Conservation (phyloP, 2,329 filamentous ascomycete genomes). For the Neocatenulostroma microsporum region DNA sequence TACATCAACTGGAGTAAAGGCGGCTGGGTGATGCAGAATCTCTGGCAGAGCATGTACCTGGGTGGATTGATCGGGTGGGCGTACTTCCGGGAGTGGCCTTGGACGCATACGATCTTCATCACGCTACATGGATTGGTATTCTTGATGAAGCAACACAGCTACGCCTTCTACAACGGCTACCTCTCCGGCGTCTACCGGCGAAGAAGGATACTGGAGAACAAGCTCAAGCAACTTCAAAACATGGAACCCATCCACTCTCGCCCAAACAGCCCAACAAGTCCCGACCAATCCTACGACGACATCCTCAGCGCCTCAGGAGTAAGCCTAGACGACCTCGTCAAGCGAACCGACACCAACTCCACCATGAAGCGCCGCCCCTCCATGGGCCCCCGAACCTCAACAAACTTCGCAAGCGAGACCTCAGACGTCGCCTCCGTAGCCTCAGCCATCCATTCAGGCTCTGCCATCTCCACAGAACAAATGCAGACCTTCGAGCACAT, state of each 20-base stretch:
- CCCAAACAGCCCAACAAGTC: slow-evolving; percentile 28
- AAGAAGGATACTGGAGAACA: slow-evolving; percentile 36
- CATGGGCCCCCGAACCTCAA: slow-evolving; percentile 33
- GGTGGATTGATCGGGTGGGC: slow-evolving; percentile 57
- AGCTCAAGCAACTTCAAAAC: slow-evolving; percentile 51
- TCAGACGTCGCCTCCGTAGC: slow-evolving; percentile 56
- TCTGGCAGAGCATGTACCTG: slow-evolving; percentile 63
- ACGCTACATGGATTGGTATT: slow-evolving; percentile 66
- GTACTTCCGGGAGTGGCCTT: slow-evolving; percentile 66
- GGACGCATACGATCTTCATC: slow-evolving; percentile 74
- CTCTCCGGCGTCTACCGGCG: slow-evolving; percentile 50
- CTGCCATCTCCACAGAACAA: slow-evolving; percentile 55
- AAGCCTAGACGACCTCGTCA: slow-evolving; percentile 11
- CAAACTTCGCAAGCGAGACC: slow-evolving; percentile 39
- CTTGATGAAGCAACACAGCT: slow-evolving; percentile 79
- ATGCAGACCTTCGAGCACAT: slow-evolving; percentile 57
- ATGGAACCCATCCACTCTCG: slow-evolving; percentile 37
- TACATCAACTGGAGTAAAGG: slow-evolving; percentile 58
- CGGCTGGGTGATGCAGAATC: slow-evolving; percentile 68
- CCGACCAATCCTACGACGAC: slow-evolving; percentile 7
- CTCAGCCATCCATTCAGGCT: slow-evolving; percentile 52
- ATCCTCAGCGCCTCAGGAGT: slow-evolving; percentile 12
- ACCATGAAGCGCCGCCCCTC: slow-evolving; percentile 26
- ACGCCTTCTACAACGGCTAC: slow-evolving; percentile 71
- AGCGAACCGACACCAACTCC: slow-evolving; percentile 1